Evolutionary conservation across 2,329 filamentous ascomycete genomes (phyloP).

Genomic region (Trichoderma semiorbis): DNA sequence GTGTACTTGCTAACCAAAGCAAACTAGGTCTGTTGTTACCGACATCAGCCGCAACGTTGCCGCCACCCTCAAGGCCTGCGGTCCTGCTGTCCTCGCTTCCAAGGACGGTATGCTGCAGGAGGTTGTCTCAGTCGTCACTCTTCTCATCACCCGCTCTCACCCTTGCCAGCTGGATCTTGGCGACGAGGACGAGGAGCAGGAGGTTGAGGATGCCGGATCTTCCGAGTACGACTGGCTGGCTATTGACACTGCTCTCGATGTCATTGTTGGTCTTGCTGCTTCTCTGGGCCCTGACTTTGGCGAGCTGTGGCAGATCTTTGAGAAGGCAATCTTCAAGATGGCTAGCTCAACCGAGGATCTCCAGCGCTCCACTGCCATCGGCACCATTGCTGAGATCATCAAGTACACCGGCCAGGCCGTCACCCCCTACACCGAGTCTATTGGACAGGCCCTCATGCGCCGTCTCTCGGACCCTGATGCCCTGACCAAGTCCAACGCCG

Average conservation of each 20-base stretch:
- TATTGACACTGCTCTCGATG: slow-evolving; percentile 90
- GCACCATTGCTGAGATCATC: slow-evolving; percentile 87
- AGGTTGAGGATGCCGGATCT: slow-evolving; percentile 66
- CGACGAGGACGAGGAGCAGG: slow-evolving; percentile 70
- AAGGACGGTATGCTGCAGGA: slow-evolving; percentile 67
- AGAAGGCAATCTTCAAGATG: slow-evolving; percentile 86
- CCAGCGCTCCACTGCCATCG: slow-evolving; percentile 86
- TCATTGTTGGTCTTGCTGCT: slow-evolving; percentile 77
- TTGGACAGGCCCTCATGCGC: slow-evolving; percentile 79
- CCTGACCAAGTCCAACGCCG: slow-evolving; percentile 92
- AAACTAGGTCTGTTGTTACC: slow-evolving; percentile 73
- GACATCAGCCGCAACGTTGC: slow-evolving; percentile 94
- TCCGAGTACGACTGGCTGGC: slow-evolving; percentile 98
- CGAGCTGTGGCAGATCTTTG: slow-evolving; percentile 93
- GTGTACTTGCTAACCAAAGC: slow-evolving; percentile 38
- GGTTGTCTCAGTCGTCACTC: slow-evolving; percentile 68
- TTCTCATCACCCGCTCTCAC: slow-evolving; percentile 85
- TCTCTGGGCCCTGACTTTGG: slow-evolving; percentile 78
- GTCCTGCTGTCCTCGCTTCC: slow-evolving; percentile 76
- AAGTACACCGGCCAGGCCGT: slow-evolving; percentile 79
- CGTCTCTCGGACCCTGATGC: slow-evolving; percentile 84
- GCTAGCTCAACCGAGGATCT: slow-evolving; percentile 80
- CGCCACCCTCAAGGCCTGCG: slow-evolving; percentile 84
- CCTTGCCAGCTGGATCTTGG: slow-evolving; percentile 89
- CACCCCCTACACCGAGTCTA: slow-evolving; percentile 71